These are phyloP conservation scores for Suillus tomentosus DNA, from an alignment of 768 basidiomycete species.

Conservation along the genomic window DNA sequence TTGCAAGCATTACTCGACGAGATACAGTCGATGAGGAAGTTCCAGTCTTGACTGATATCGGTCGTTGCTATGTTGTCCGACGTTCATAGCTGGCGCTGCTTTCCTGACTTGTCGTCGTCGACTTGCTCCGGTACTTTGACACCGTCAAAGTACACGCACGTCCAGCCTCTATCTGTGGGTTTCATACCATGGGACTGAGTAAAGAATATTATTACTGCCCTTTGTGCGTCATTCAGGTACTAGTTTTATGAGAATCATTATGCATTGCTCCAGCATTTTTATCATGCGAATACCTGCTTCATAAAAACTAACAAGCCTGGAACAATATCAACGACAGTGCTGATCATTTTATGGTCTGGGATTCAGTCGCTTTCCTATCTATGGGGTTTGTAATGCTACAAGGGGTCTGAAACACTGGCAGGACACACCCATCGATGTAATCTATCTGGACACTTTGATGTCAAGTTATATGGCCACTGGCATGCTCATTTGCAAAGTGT, in stretches of 20 bases:
- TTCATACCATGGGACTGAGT: not conserved
- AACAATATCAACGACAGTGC: not conserved
- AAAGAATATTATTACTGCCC: not conserved
- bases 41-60: constrained; percentile 60
- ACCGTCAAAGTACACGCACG: not conserved
- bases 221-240: not conserved
- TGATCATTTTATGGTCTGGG: no score
- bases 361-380: not conserved
- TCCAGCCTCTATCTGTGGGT: not conserved
- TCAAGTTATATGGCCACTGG: no score
- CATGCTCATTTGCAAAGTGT: no score
- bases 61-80: not conserved
- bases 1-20: constrained; percentile 82
- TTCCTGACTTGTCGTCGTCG: not conserved
- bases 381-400: no score
- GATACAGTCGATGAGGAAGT: constrained; percentile 89
- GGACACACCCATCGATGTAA: no score
- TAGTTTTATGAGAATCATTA: not conserved
- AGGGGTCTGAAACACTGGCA: no score
- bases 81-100: not conserved
- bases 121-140: not conserved
- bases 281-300: not conserved
- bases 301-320: not conserved
- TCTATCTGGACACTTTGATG: no score
- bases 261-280: not conserved